phyloP scores from a whole-genome alignment of 2,329 filamentous ascomycete species.

The Aureobasidium sp. region DNA sequence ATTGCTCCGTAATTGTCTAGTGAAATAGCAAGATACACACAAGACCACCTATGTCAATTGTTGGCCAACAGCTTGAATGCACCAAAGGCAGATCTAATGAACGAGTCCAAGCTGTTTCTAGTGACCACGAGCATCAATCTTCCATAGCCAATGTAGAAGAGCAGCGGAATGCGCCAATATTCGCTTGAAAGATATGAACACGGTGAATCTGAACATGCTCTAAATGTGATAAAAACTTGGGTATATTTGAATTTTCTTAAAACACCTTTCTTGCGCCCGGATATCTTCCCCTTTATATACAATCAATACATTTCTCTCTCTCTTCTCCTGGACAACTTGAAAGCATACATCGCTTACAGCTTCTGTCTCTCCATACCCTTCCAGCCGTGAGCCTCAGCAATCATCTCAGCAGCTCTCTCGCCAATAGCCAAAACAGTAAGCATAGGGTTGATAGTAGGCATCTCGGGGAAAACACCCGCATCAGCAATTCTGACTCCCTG shows the following conservation, averaged over 20 bases:
- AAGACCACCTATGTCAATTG: too few relatives aligned
- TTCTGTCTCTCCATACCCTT: slow-evolving; percentile 46
- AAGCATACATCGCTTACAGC: slow-evolving; percentile 31
- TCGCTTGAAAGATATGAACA: too few relatives aligned
- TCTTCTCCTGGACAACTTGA: neutral
- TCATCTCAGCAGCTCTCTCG: slow-evolving; percentile 76
- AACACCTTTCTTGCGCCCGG: neutral
- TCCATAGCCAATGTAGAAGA: too few relatives aligned
- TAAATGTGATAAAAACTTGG: neutral
- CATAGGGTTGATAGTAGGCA: slow-evolving; percentile 85
- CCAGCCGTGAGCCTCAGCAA: slow-evolving; percentile 65
- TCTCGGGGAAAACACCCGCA: slow-evolving; percentile 80
- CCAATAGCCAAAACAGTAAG: slow-evolving; percentile 77
- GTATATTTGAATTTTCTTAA: neutral
- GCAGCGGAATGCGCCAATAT: too few relatives aligned
- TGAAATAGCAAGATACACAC: too few relatives aligned
- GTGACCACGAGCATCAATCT: too few relatives aligned
- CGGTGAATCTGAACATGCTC: neutral
- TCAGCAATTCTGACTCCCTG: slow-evolving; percentile 72
- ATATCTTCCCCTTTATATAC: neutral
- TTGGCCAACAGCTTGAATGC: too few relatives aligned
- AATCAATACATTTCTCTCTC: neutral
- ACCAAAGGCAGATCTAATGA: too few relatives aligned
- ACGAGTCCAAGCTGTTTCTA: too few relatives aligned
- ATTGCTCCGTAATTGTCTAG: too few relatives aligned